phyloP scores from a whole-genome alignment of 345 rosid genomes.

The Melastoma malabathricum region DNA sequence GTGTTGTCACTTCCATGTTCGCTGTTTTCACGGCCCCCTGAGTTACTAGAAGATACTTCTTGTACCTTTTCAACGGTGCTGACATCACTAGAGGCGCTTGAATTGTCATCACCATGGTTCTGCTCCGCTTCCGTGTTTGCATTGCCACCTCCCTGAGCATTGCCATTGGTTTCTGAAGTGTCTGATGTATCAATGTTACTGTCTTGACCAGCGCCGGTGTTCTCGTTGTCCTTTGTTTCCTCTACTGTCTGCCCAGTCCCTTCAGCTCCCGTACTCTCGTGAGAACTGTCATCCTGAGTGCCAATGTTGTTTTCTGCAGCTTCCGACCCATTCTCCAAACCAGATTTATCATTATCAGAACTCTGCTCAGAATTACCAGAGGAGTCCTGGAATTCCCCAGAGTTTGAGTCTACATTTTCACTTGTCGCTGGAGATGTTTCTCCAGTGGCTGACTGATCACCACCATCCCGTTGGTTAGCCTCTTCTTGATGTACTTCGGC shows the following conservation, averaged over 20 bases:
- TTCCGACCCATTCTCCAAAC: conserved; percentile 8
- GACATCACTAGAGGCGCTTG: not conserved
- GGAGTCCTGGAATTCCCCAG: conserved; percentile 1
- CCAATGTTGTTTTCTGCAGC: conserved; percentile 5
- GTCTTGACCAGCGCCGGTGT: conserved; percentile 2
- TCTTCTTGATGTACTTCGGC: conserved; percentile 16
- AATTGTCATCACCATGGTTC: conserved; percentile 8
- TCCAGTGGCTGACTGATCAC: conserved; percentile 28
- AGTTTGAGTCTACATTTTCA: conserved; percentile 8
- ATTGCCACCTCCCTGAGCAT: conserved; percentile 20
- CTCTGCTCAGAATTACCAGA: conserved; percentile 3
- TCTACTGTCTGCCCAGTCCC: conserved; percentile 11
- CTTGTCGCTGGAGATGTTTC: conserved; percentile 19
- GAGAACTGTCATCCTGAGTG: conserved; percentile 10
- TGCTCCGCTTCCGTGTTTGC: conserved; percentile 13
- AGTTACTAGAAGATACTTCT: not conserved
- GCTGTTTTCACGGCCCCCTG: conserved; percentile 2
- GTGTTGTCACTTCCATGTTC: conserved; percentile 7
- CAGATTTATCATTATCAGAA: not conserved
- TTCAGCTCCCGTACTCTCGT: conserved; percentile 10
- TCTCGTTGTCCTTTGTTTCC: not conserved
- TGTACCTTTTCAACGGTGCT: not conserved
- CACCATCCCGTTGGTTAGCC: conserved; percentile 17
- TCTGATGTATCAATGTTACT: conserved; percentile 1
- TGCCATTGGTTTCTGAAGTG: conserved; percentile 6